Conservation (phyloP, 1,284 basidiomycete genomes). For the Leccinum pallidistipes region DNA sequence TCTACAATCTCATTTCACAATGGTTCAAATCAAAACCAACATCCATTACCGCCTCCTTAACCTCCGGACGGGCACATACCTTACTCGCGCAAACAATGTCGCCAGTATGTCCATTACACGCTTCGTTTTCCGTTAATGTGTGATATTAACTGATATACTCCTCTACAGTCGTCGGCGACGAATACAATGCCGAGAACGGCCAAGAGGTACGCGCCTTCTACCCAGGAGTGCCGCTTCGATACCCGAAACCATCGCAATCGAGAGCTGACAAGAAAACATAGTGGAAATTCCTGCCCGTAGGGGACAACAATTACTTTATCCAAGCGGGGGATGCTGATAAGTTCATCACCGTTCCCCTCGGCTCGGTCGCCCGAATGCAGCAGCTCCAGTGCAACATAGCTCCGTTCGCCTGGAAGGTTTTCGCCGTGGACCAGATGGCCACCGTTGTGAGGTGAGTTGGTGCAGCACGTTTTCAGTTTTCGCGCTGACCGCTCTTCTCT, state of each 20-base stretch:
- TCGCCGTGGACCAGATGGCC: background rate
- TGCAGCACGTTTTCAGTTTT: background rate
- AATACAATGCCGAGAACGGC: background rate
- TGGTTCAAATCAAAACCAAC: background rate
- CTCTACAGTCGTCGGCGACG: background rate
- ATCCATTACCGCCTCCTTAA: background rate
- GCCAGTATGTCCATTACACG: background rate
- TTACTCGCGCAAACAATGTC: background rate
- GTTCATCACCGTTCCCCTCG: background rate
- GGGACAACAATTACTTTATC: background rate
- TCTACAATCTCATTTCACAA: background rate
- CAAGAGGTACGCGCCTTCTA: background rate
- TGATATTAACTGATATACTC: background rate
- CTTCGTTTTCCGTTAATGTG: background rate
- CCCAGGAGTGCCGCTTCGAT: background rate
- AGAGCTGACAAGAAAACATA: background rate
- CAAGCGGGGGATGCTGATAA: background rate
- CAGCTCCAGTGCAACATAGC: background rate
- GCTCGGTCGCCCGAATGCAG: background rate
- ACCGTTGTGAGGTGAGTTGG: background rate
- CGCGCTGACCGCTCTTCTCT: background rate
- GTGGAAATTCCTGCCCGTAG: background rate
- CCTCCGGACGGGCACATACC: background rate
- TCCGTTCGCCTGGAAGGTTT: background rate
- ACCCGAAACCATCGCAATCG: background rate